phyloP scores from a whole-genome alignment of 345 rosid species.

The Rhizophora apiculata region DNA sequence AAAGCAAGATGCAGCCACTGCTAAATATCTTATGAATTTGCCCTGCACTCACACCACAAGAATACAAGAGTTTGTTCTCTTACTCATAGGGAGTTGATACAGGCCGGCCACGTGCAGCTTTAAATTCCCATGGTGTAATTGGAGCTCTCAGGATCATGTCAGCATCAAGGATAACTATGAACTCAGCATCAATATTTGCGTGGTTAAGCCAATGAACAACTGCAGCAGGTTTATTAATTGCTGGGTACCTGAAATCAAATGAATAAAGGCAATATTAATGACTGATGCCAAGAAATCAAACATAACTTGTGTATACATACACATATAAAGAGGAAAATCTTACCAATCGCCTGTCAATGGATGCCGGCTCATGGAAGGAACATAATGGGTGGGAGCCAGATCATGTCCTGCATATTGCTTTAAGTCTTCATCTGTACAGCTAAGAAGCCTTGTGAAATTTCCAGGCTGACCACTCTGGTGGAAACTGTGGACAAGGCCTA shows the following conservation, averaged over 20 bases:
- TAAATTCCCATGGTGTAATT: slow-evolving; percentile 96
- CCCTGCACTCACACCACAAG: background rate
- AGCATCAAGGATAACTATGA: slow-evolving; percentile 91
- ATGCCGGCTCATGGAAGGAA: slow-evolving; percentile 97
- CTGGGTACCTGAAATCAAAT: slow-evolving; percentile 78
- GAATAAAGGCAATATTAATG: slow-evolving; percentile 12
- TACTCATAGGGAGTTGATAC: slow-evolving; percentile 99
- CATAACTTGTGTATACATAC: background rate
- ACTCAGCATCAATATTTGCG: slow-evolving; percentile 79
- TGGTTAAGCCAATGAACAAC: slow-evolving; percentile 99
- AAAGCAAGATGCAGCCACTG: slow-evolving; percentile 3
- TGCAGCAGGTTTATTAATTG: slow-evolving; percentile 96
- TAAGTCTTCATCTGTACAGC: slow-evolving; percentile 83
- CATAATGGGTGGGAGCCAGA: slow-evolving; percentile 94
- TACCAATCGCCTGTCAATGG: slow-evolving; percentile 96
- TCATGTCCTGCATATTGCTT: slow-evolving; percentile 75
- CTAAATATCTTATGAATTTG: background rate
- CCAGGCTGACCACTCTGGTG: slow-evolving; percentile 90
- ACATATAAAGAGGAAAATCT: slow-evolving; percentile 18
- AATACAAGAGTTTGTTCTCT: slow-evolving; percentile 17
- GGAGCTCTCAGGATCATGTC: slow-evolving; percentile 97
- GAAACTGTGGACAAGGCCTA: slow-evolving; percentile 94
- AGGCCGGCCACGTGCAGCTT: slow-evolving; percentile 87
- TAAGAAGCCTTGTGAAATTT: slow-evolving; percentile 88
- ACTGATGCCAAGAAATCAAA: background rate